Percentiles rank a stretch among this genome's conserved stretches.
Evolutionary conservation across 192 early-diverging fungal species (phyloP).

Genomic region (Rhizophlyctis rosea): DNA sequence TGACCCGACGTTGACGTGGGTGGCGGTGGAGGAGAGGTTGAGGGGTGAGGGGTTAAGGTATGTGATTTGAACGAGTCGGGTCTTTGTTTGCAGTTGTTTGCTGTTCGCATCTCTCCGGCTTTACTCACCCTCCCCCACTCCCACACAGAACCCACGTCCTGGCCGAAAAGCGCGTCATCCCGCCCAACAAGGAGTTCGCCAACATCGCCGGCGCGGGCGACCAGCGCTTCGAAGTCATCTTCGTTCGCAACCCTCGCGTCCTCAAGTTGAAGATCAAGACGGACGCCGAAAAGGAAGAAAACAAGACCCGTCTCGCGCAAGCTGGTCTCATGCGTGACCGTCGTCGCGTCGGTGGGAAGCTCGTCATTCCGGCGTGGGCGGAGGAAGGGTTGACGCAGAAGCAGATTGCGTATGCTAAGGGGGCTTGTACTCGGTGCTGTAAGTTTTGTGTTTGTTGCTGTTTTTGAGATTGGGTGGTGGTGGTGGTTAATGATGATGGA

Average conservation of each 20-base stretch:
- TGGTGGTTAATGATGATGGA: no score
- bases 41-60: conserved; percentile 8
- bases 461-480: not conserved
- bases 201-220: conserved; percentile 11
- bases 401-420: conserved; percentile 6
- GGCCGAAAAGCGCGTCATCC: conserved; percentile 12
- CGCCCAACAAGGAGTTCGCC: conserved; percentile 19
- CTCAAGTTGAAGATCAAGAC: conserved; percentile 13
- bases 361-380: conserved; percentile 15
- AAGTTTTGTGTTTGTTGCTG: not conserved
- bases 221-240: conserved; percentile 12
- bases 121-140: not conserved
- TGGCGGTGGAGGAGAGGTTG: conserved; percentile 4
- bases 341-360: conserved; percentile 6
- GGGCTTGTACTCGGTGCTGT: conserved; percentile 15
- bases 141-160: conserved; percentile 11
- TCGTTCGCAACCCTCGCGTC: conserved; percentile 11
- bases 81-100: not conserved
- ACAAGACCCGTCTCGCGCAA: conserved; percentile 10
- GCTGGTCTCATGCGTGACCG: conserved; percentile 11
- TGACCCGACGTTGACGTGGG: conserved; percentile 13
- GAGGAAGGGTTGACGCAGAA: not conserved
- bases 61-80: not conserved
- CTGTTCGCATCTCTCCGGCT: not conserved
- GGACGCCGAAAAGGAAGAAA: not conserved